A percentile compares a stretch with the other conserved stretches of the same genome.
phyloP scores from a whole-genome alignment of 1,284 basidiomycete genomes.

The Termitomyces sp. region DNA sequence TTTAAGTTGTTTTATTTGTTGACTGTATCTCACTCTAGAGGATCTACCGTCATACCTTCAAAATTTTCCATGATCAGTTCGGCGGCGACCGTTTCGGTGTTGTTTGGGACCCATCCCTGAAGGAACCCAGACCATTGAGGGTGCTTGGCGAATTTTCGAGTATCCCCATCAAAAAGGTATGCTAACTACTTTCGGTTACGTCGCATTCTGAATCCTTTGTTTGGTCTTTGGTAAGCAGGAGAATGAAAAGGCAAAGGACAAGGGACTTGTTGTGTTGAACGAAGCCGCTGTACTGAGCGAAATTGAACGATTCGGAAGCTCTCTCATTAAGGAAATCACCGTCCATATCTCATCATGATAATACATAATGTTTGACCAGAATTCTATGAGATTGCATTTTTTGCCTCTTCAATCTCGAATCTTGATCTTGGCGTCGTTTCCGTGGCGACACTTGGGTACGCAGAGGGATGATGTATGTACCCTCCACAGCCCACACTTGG shows the following conservation, averaged over 20 bases:
- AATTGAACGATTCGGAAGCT: conserved; percentile 74
- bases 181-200: conserved; percentile 1
- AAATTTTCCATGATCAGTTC: conserved; percentile 81
- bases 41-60: conserved; percentile 74
- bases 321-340: conserved; percentile 54
- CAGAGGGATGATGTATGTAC: too few species aligned
- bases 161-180: conserved; percentile 40
- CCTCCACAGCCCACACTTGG: too few species aligned
- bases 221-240: conserved; percentile 22
- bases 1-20: neutral
- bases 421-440: neutral
- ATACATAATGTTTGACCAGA: neutral
- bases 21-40: conserved; percentile 34
- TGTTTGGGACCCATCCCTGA: conserved; percentile 80
- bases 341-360: conserved; percentile 21
- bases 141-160: conserved; percentile 81
- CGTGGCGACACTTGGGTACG: neutral
- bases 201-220: neutral
- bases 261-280: conserved; percentile 70
- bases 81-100: conserved; percentile 81
- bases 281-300: conserved; percentile 68
- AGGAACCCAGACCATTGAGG: conserved; percentile 61
- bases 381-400: neutral
- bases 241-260: conserved; percentile 46
- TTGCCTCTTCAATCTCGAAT: neutral